Evolutionary conservation across 148 eudicot species (phyloP).

Genomic region (Gaultheria prostrata): DNA sequence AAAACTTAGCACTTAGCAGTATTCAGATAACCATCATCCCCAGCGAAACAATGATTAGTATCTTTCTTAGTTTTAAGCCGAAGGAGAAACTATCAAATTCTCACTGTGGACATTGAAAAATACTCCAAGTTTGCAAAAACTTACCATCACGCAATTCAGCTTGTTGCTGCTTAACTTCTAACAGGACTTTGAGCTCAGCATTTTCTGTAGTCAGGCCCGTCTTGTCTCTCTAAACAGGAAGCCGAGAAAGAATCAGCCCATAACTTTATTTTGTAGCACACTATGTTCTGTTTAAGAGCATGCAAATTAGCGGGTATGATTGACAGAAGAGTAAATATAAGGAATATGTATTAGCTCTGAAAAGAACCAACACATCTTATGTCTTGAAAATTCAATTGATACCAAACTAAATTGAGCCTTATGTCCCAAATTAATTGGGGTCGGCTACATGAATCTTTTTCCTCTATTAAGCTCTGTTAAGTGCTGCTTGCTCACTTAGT

Average conservation of each 20-base stretch:
- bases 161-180: constrained; percentile 47
- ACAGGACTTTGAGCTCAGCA: constrained; percentile 35
- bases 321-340: too few species aligned
- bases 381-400: background rate
- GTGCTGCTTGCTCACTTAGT: too few species aligned
- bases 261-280: background rate
- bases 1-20: background rate
- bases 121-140: background rate
- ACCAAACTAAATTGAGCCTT: too few species aligned
- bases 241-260: background rate
- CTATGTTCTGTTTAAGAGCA: background rate
- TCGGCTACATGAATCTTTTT: too few species aligned
- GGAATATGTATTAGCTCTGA: background rate
- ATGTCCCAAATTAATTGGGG: too few species aligned
- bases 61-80: background rate
- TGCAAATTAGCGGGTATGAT: too few species aligned
- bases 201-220: constrained; percentile 35
- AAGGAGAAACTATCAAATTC: background rate
- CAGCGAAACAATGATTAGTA: background rate
- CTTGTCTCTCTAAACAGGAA: constrained; percentile 35
- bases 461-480: too few species aligned
- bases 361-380: background rate
- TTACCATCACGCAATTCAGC: constrained; percentile 57
- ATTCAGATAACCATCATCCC: background rate
- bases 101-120: background rate